These are phyloP conservation scores for Ilex paraguariensis DNA, from an alignment of 305 asterid species.

Conservation along the genomic window DNA sequence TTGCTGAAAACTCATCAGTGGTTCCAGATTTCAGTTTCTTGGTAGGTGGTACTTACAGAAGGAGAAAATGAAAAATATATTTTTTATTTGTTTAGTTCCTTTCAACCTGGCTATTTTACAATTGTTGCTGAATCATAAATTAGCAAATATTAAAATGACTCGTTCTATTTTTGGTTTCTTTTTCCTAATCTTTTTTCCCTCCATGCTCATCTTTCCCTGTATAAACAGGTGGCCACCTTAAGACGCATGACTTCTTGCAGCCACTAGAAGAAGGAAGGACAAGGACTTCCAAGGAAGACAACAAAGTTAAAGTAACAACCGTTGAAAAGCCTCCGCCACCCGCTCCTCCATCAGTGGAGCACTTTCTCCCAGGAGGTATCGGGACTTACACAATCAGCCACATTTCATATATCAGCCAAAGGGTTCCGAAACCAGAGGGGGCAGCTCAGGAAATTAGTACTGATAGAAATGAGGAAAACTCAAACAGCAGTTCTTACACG, in stretches of 20 bases:
- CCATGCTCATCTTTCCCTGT: constrained; percentile 3
- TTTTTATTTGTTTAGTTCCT: too few species aligned
- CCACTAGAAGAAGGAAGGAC: constrained; percentile 75
- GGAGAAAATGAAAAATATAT: too few species aligned
- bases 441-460: constrained; percentile 54
- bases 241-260: constrained; percentile 91
- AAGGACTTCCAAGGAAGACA: constrained; percentile 41
- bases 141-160: too few species aligned
- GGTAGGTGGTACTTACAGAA: too few species aligned
- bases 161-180: too few species aligned
- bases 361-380: constrained; percentile 76
- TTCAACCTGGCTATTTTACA: too few species aligned
- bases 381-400: constrained; percentile 58
- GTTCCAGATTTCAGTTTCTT: too few species aligned
- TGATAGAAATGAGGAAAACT: constrained; percentile 53
- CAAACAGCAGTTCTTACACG: constrained; percentile 67
- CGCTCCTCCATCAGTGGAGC: constrained; percentile 45
- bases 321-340: constrained; percentile 45
- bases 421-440: constrained; percentile 55
- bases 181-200: constrained; percentile 1
- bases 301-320: constrained; percentile 31
- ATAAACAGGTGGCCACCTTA: constrained; percentile 57
- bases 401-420: constrained; percentile 63
- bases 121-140: too few species aligned
- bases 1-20: too few species aligned